Conservation (phyloP, 257 asterid species). For the Capsicum pubescens region DNA sequence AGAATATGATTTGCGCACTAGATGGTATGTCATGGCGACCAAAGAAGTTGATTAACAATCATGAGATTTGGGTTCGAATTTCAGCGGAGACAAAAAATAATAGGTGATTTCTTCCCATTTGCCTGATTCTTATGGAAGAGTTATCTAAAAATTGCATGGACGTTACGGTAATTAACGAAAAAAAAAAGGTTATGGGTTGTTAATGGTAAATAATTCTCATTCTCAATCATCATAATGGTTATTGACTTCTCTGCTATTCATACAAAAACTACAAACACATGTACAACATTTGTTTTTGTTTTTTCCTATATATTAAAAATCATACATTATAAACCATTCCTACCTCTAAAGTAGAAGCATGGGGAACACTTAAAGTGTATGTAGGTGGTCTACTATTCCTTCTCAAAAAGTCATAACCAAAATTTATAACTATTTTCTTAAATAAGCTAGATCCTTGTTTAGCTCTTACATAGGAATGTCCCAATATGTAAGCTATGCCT, state of each 20-base stretch:
- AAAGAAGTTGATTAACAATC: too few species aligned
- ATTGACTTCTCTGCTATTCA: slow-evolving; percentile 30
- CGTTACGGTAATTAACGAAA: too few species aligned
- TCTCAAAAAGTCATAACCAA: slow-evolving; percentile 84
- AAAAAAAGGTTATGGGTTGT: not conserved
- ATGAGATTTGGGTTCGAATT: too few species aligned
- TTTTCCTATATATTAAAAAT: slow-evolving; percentile 33
- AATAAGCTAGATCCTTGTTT: slow-evolving; percentile 78
- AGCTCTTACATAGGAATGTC: slow-evolving; percentile 83
- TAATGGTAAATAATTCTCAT: not conserved
- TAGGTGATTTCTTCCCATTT: too few species aligned
- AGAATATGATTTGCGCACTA: too few species aligned
- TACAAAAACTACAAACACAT: slow-evolving; percentile 27
- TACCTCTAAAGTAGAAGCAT: slow-evolving; percentile 90
- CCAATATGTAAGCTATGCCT: slow-evolving; percentile 81
- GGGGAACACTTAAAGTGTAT: slow-evolving; percentile 68
- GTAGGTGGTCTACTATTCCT: slow-evolving; percentile 78
- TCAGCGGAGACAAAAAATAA: too few species aligned
- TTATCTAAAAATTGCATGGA: too few species aligned
- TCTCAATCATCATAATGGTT: not conserved
- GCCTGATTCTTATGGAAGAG: too few species aligned
- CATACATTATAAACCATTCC: slow-evolving; percentile 92
- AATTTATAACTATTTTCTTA: slow-evolving; percentile 73
- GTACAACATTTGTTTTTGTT: slow-evolving; percentile 26
- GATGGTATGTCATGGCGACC: too few species aligned